phyloP scores from a whole-genome alignment of 352 stramenopile species.

The Globisporangium uncinulatum region DNA sequence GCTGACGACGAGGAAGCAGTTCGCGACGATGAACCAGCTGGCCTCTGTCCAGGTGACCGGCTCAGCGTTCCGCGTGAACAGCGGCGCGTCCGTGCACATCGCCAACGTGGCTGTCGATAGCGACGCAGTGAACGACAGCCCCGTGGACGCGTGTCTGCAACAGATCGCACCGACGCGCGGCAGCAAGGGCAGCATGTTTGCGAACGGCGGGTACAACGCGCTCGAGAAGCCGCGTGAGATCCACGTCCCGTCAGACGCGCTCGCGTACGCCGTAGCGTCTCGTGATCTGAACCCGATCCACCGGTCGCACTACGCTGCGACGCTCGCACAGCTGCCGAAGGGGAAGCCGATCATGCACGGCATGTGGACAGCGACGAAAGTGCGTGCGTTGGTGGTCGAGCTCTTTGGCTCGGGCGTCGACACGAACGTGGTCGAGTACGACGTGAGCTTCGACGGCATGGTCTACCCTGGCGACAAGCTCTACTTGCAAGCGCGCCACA shows the following conservation, averaged over 20 bases:
- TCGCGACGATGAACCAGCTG: conserved; percentile 32
- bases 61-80: conserved; percentile 31
- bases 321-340: conserved; percentile 65
- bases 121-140: conserved; percentile 41
- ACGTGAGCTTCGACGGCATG: conserved; percentile 84
- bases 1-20: conserved; percentile 49
- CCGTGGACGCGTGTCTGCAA: conserved; percentile 38
- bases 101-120: conserved; percentile 14
- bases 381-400: conserved; percentile 55
- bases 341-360: conserved; percentile 86
- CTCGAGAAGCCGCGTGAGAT: conserved; percentile 63
- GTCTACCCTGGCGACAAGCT: conserved; percentile 79
- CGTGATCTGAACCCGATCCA: conserved; percentile 87
- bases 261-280: conserved; percentile 73
- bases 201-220: conserved; percentile 47
- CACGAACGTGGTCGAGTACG: conserved; percentile 64
- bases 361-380: conserved; percentile 85
- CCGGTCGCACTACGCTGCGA: conserved; percentile 63
- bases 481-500: conserved; percentile 75
- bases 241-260: conserved; percentile 48
- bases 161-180: conserved; percentile 12
- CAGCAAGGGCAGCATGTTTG: conserved; percentile 30
- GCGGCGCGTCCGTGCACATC: conserved; percentile 28
- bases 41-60: conserved; percentile 45
- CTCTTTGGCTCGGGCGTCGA: conserved; percentile 46